Evolutionary conservation across 73 alveolate genomes (phyloP), one percentile per base, ranked within the genome.

Genomic region (Paramecium tetraurelia): DNA sequence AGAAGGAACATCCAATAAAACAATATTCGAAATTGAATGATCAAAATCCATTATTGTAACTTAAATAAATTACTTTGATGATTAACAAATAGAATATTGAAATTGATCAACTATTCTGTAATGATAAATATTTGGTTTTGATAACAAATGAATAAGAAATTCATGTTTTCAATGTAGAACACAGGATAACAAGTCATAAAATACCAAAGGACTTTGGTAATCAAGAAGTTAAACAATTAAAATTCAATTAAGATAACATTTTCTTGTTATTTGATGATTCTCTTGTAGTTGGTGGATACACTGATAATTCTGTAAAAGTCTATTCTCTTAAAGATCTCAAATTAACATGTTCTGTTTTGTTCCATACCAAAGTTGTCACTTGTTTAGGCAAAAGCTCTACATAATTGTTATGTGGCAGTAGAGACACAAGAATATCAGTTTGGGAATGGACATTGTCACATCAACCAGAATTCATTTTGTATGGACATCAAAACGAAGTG

Each of bases 351-450:
- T 80, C 70, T 21, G 63, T 80, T 3, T 12, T 10, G 12, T 80
- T 44, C 18, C 90, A 80, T 44, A 80, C 46, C 2, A 80, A 80
- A 80, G 41, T 85, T 41, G 92, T 89, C 7, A 89, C 85, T 43
- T 69, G 92, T 44, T 33, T 89, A 53, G 94, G 63, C 16, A 48
- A 41, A 12, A 50, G 84, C 12, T 46, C 76, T 6, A 83, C 83
- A n/a, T 22, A 22, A 41, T 70, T 89, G 41, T 50, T 50, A 40
- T 89, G 89, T 46, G 94, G 94, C 1, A 50, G 92, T 14, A 68
- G 53, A 44, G 94, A 89, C 72, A 70, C 92, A 16, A 89, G 94
- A 71, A 63, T 89, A 14, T 89, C 94, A 7, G 89, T 71, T 27
- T 89, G 90, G 90, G 70, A 80, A 35, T 80, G 86, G 86, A 72